These are phyloP conservation scores for Lactuca sativa DNA, from an alignment of 129 eudicot species.

Conservation along the genomic window DNA sequence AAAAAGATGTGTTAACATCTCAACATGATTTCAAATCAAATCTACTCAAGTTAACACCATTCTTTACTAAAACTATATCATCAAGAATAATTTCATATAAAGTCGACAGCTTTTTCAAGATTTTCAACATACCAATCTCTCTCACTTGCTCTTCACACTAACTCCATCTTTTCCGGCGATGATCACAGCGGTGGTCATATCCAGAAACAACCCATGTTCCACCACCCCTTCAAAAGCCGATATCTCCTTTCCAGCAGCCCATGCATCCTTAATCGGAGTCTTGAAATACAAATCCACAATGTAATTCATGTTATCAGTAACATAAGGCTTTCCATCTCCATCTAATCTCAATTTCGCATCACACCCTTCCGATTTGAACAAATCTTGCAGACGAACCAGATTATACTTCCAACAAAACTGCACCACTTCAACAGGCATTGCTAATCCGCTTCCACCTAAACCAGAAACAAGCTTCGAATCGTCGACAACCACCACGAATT, in stretches of 20 bases:
- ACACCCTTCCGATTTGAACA: conserved; percentile 68
- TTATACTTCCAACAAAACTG: conserved; percentile 96
- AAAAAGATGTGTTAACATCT: neutral
- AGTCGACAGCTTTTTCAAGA: neutral
- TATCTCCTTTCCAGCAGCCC: conserved; percentile 77
- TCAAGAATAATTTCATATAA: conserved; percentile 4
- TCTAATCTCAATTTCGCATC: conserved; percentile 83
- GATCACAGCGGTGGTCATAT: conserved; percentile 83
- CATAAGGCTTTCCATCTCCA: conserved; percentile 82
- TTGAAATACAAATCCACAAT: conserved; percentile 90
- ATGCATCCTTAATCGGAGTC: conserved; percentile 79
- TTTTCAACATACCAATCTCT: neutral
- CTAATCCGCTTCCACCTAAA: conserved; percentile 84
- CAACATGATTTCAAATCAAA: neutral
- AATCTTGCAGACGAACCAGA: conserved; percentile 56
- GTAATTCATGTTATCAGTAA: conserved; percentile 81
- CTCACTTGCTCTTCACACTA: conserved; percentile 67
- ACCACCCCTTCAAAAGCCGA: conserved; percentile 84
- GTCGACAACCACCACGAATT: conserved; percentile 83
- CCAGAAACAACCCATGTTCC: conserved; percentile 96
- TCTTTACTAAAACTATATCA: conserved; percentile 11
- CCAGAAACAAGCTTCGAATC: conserved; percentile 79
- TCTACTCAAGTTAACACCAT: conserved; percentile 4
- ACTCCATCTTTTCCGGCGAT: conserved; percentile 88
- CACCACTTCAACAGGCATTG: conserved; percentile 99